Evolutionary conservation across 345 rosid species (phyloP).

Genomic region (Eutrema yunnanense): DNA sequence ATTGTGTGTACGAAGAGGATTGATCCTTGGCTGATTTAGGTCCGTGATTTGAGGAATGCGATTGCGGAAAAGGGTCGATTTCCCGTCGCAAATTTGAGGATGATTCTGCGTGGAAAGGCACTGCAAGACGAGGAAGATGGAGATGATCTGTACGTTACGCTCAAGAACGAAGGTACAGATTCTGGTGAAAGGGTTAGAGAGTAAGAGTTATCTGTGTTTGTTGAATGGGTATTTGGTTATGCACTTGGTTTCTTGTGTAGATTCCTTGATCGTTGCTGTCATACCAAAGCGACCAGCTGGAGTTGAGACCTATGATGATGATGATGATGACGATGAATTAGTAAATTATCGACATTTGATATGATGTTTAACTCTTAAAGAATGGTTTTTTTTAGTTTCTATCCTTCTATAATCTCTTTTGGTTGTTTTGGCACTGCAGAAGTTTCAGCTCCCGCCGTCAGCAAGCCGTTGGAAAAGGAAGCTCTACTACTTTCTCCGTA

Average conservation of each 20-base stretch:
- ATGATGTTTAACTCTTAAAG: too few species aligned
- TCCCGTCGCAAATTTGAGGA: constrained; percentile 54
- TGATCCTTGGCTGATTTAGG: constrained; percentile 35
- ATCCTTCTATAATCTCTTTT: neutral
- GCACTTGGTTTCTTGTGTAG: constrained; percentile 29
- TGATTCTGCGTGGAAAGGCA: constrained; percentile 61
- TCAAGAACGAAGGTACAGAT: constrained; percentile 44
- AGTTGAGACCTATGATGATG: constrained; percentile 44
- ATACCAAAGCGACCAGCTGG: constrained; percentile 67
- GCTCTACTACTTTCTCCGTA: constrained; percentile 51
- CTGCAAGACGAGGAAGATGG: constrained; percentile 57
- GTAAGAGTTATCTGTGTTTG: neutral
- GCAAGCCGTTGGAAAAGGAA: constrained; percentile 68
- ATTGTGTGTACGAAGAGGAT: neutral
- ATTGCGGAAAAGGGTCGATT: constrained; percentile 45
- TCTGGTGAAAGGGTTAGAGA: neutral
- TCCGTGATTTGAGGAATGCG: constrained; percentile 56
- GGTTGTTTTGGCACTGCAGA: constrained; percentile 33
- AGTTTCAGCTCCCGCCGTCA: constrained; percentile 71
- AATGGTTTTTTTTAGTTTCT: too few species aligned
- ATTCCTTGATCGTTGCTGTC: constrained; percentile 66
- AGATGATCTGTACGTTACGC: constrained; percentile 43
- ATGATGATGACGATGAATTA: constrained; percentile 40
- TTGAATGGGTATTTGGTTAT: neutral
- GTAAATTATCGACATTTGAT: constrained; percentile 16